Percentiles rank a stretch among this genome's conserved stretches.
These are phyloP conservation scores for Dioscorea dumetorum DNA, from an alignment of 106 monocot species.

Conservation along the genomic window DNA sequence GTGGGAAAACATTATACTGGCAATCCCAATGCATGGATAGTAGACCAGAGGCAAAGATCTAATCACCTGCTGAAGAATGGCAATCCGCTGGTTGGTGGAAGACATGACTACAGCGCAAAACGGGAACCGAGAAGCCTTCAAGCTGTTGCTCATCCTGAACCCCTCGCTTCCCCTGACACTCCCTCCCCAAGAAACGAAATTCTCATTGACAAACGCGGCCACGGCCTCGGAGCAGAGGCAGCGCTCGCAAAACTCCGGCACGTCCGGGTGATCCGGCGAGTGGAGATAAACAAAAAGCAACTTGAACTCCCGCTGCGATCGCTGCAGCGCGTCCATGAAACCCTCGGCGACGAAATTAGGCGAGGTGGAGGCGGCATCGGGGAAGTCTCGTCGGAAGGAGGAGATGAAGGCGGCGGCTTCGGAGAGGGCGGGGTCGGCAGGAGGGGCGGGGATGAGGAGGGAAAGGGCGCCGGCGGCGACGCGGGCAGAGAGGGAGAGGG, in stretches of 20 bases:
- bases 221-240: slow-evolving; percentile 54
- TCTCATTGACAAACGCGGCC: slow-evolving; percentile 75
- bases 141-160: slow-evolving; percentile 98
- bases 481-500: slow-evolving; percentile 64
- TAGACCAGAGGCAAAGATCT: too few species aligned
- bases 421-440: slow-evolving; percentile 21
- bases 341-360: slow-evolving; percentile 68
- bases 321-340: slow-evolving; percentile 87
- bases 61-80: slow-evolving; percentile 66
- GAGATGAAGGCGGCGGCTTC: slow-evolving; percentile 70
- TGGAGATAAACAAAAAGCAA: slow-evolving; percentile 89
- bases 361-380: slow-evolving; percentile 2
- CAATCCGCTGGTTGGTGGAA: slow-evolving; percentile 61
- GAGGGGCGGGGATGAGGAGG: slow-evolving; percentile 34
- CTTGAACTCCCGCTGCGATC: slow-evolving; percentile 78
- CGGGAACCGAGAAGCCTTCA: slow-evolving; percentile 82
- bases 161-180: slow-evolving; percentile 82
- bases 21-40: too few species aligned
- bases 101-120: slow-evolving; percentile 91
- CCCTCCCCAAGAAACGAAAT: slow-evolving; percentile 93
- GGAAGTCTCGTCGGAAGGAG: slow-evolving; percentile 60
- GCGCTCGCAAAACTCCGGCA: slow-evolving; percentile 55
- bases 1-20: too few species aligned
- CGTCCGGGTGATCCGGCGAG: slow-evolving; percentile 90
- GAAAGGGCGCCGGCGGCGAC: slow-evolving; percentile 62